Evolutionary conservation across 164 flowering plant species (phyloP).

Genomic region (Euptelea pleiosperma): DNA sequence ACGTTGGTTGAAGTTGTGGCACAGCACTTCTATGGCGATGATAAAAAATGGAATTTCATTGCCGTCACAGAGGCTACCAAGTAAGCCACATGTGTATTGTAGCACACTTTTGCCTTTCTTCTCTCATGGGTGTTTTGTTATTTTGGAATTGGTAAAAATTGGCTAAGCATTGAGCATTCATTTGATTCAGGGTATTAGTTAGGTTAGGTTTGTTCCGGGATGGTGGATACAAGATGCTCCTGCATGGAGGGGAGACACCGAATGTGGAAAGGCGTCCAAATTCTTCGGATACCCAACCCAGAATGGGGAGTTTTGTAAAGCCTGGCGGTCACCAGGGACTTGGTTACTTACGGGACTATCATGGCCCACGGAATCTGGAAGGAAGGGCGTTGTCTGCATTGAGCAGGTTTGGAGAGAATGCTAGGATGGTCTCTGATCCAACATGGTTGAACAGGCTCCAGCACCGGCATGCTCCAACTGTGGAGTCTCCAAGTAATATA

Average conservation of each 20-base stretch:
- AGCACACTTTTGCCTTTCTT: not conserved
- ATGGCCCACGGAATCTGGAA: conserved; percentile 52
- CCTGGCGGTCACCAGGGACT: conserved; percentile 32
- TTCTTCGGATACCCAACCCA: conserved; percentile 25
- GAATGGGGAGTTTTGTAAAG: conserved; percentile 21
- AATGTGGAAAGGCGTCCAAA: conserved; percentile 36
- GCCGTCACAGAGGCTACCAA: conserved; percentile 75
- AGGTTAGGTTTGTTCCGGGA: conserved; percentile 71
- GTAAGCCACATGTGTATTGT: conserved; percentile 38
- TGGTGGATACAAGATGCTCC: conserved; percentile 86
- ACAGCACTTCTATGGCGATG: conserved; percentile 71
- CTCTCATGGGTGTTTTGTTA: not conserved
- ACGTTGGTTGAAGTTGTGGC: conserved; percentile 91
- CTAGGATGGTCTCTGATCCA: conserved; percentile 59
- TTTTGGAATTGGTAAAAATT: not conserved
- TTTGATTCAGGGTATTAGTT: conserved; percentile 56
- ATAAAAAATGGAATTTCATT: conserved; percentile 88
- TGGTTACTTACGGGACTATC: conserved; percentile 23
- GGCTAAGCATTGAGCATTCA: conserved; percentile 1
- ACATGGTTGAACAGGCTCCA: conserved; percentile 57
- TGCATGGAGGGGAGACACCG: conserved; percentile 74
- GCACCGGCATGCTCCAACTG: conserved; percentile 33
- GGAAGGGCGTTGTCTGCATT: conserved; percentile 80
- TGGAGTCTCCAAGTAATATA: conserved; percentile 47
- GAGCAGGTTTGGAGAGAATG: conserved; percentile 74